These are phyloP conservation scores for Lunularia cruciata DNA, from an alignment of 225 moss, liverwort and hornwort species.

Conservation along the genomic window DNA sequence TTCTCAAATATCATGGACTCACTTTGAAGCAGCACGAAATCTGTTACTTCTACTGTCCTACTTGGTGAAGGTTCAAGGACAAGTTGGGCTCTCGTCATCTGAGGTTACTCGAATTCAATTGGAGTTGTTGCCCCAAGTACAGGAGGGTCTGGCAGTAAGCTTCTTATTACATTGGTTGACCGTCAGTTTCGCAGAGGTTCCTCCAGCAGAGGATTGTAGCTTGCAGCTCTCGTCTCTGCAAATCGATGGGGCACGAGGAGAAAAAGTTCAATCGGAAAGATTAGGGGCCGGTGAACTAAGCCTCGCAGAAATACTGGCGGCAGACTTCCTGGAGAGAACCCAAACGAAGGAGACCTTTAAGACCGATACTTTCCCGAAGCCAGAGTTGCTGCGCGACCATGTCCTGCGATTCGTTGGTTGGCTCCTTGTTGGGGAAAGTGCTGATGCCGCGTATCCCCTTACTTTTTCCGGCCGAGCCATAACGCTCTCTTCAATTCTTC, in stretches of 20 bases:
- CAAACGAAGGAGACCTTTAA: conserved; percentile 37
- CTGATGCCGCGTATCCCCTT: conserved; percentile 45
- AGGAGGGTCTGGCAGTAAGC: conserved; percentile 67
- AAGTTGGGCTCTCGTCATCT: conserved; percentile 70
- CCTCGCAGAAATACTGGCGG: conserved; percentile 77
- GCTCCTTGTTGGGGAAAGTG: conserved; percentile 70
- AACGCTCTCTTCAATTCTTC: conserved; percentile 77
- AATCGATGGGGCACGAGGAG: conserved; percentile 59
- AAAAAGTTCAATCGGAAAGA: conserved; percentile 48
- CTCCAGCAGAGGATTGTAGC: conserved; percentile 91
- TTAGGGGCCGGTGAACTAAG: conserved; percentile 75
- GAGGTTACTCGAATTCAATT: conserved; percentile 71
- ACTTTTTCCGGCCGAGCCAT: conserved; percentile 79
- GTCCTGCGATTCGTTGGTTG: conserved; percentile 73
- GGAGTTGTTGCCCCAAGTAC: conserved; percentile 68
- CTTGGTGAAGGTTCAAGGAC: conserved; percentile 71
- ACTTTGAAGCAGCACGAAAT: conserved; percentile 81
- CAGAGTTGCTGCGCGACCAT: conserved; percentile 57
- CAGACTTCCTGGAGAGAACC: conserved; percentile 62
- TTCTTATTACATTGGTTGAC: conserved; percentile 90
- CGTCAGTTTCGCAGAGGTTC: conserved; percentile 90
- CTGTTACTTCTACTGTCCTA: conserved; percentile 75
- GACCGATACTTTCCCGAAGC: conserved; percentile 60
- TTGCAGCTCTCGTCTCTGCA: conserved; percentile 89
- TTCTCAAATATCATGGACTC: conserved; percentile 72